Evolutionary conservation across 257 asterid genomes (phyloP).

Genomic region (Ocimum tenuiflorum): DNA sequence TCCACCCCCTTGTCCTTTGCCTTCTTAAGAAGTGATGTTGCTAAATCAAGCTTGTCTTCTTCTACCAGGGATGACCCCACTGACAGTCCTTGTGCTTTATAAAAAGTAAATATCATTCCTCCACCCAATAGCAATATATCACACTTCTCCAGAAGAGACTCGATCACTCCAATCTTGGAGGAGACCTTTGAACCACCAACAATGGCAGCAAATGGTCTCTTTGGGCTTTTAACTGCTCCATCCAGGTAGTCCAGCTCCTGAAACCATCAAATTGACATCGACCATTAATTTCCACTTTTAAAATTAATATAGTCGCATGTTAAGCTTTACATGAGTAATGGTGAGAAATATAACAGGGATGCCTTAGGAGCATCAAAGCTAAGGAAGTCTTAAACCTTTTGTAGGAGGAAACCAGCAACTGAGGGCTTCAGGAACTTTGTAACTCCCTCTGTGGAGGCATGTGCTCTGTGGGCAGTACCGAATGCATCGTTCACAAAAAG

Average conservation of each 20-base stretch:
- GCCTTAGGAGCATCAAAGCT: neutral
- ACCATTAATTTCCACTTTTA: neutral
- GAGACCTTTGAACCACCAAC: constrained; percentile 95
- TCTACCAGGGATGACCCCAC: constrained; percentile 91
- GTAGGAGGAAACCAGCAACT: constrained; percentile 85
- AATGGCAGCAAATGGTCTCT: constrained; percentile 81
- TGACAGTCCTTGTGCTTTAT: constrained; percentile 82
- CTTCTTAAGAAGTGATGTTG: constrained; percentile 60
- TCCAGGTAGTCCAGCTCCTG: constrained; percentile 82
- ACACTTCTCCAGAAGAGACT: constrained; percentile 69
- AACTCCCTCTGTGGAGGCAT: constrained; percentile 90
- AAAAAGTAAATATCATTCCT: constrained; percentile 89
- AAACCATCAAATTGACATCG: constrained; percentile 15
- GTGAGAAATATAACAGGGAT: neutral
- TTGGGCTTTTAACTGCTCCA: constrained; percentile 76
- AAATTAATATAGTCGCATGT: neutral
- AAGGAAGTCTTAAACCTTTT: constrained; percentile 47
- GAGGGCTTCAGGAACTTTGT: constrained; percentile 81
- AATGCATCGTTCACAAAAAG: constrained; percentile 80
- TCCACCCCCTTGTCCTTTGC: constrained; percentile 78
- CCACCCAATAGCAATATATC: constrained; percentile 75
- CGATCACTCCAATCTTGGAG: constrained; percentile 82
- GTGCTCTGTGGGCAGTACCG: constrained; percentile 93
- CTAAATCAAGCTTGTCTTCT: constrained; percentile 85
- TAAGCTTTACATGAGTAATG: neutral